phyloP scores from a whole-genome alignment of 75 land plant genomes.

The Picea glauca region DNA sequence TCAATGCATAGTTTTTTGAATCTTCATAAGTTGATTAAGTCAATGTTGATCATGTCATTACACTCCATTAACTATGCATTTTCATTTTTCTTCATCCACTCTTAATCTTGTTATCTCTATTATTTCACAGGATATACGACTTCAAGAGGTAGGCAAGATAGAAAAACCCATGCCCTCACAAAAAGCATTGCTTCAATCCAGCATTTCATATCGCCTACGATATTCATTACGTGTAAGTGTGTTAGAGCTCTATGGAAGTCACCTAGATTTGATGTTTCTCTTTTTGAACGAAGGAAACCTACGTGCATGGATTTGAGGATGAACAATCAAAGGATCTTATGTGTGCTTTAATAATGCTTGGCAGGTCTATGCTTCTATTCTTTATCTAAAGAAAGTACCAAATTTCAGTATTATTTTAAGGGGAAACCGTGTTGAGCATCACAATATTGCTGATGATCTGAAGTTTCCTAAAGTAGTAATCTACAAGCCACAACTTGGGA shows the following conservation, averaged over 20 bases:
- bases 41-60: not conserved
- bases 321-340: not conserved
- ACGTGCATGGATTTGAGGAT: not conserved
- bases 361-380: constrained; percentile 82
- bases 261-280: not conserved
- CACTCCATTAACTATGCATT: not conserved
- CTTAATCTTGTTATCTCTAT: not conserved
- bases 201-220: constrained; percentile 61
- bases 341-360: constrained; percentile 1
- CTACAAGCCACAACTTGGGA: constrained; percentile 64
- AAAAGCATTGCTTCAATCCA: constrained; percentile 34
- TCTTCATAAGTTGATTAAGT: not conserved
- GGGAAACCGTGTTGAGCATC: constrained; percentile 71
- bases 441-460: constrained; percentile 55
- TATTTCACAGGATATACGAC: constrained; percentile 57
- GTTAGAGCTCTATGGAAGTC: not conserved
- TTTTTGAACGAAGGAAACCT: not conserved
- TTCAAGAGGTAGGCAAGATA: constrained; percentile 55
- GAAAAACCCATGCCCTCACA: constrained; percentile 16
- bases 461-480: constrained; percentile 36
- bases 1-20: not conserved
- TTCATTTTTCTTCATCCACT: not conserved
- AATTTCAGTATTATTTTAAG: constrained; percentile 70
- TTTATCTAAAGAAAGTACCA: constrained; percentile 60
- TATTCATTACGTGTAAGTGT: constrained; percentile 70